These are phyloP conservation scores for Triticum dicoccoides DNA, from an alignment of 176 grass and related monocot species.

Conservation along the genomic window DNA sequence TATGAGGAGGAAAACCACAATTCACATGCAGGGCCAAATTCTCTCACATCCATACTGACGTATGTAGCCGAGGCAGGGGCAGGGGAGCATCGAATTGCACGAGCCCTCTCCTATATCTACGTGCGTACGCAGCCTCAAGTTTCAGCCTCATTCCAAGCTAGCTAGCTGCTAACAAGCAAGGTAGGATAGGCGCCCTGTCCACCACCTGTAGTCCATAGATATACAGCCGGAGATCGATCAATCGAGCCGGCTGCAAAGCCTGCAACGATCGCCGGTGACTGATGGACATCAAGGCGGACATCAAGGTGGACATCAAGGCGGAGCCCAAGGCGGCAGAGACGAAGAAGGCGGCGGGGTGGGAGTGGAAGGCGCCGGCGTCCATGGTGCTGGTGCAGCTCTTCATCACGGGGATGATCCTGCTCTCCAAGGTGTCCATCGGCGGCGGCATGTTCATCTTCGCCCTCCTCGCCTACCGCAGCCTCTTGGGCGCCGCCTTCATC, in stretches of 20 bases:
- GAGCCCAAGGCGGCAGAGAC: background rate
- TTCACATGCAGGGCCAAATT: background rate
- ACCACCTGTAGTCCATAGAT: background rate
- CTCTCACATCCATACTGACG: background rate
- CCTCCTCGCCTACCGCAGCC: slow-evolving; percentile 38
- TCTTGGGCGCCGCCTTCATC: slow-evolving; percentile 32
- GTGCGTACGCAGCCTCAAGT: background rate
- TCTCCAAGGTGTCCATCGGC: slow-evolving; percentile 39
- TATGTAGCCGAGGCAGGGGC: background rate
- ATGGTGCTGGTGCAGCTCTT: slow-evolving; percentile 44
- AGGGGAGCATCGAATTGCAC: background rate
- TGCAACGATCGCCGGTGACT: background rate
- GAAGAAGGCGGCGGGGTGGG: background rate
- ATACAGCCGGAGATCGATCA: background rate
- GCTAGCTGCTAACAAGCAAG: no score
- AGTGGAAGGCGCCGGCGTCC: slow-evolving; percentile 30
- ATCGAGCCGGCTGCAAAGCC: background rate
- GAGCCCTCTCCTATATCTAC: background rate
- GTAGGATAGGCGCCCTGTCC: background rate
- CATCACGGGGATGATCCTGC: slow-evolving; percentile 47
- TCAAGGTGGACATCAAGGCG: background rate
- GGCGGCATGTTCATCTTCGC: slow-evolving; percentile 36
- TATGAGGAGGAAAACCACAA: background rate
- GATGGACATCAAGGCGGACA: background rate
- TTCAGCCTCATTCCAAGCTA: background rate